Percentiles rank a stretch among this genome's conserved stretches.
These are phyloP conservation scores for Zoysia japonica DNA, from an alignment of 176 grass and related monocot species.

Conservation along the genomic window DNA sequence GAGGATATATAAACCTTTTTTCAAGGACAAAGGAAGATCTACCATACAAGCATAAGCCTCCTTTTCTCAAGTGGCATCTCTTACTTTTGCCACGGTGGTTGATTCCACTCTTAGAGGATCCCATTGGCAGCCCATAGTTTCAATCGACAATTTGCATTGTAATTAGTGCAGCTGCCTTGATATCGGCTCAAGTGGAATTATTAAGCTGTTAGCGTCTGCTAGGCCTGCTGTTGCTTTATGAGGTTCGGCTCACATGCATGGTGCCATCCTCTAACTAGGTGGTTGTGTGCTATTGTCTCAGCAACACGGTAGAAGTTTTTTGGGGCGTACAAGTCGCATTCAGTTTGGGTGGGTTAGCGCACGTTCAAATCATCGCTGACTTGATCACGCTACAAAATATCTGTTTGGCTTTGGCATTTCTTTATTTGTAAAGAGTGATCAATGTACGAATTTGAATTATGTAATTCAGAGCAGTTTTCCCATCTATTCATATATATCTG, in stretches of 20 bases:
- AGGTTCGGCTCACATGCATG: slow-evolving; percentile 48
- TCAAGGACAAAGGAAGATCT: neutral
- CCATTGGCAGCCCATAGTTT: slow-evolving; percentile 24
- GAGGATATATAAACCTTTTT: neutral
- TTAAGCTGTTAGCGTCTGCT: neutral
- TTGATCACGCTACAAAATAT: neutral
- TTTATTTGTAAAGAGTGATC: neutral
- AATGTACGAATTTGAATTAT: neutral
- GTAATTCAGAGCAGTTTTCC: neutral
- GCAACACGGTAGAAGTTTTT: slow-evolving; percentile 5
- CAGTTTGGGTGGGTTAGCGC: slow-evolving; percentile 35
- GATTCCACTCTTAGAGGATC: slow-evolving; percentile 30
- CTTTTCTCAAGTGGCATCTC: slow-evolving; percentile 19
- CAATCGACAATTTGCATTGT: neutral
- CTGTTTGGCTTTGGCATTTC: slow-evolving; percentile 21
- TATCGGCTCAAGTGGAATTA: neutral
- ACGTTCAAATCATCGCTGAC: slow-evolving; percentile 35
- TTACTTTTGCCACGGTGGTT: slow-evolving; percentile 22
- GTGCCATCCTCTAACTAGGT: slow-evolving; percentile 11
- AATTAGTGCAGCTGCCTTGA: neutral
- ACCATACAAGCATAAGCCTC: neutral
- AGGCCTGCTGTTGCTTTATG: slow-evolving; percentile 34
- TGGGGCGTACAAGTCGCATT: slow-evolving; percentile 37
- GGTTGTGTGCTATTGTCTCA: slow-evolving; percentile 39
- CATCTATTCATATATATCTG: too few species aligned